phyloP scores from a whole-genome alignment of 768 basidiomycete species.

The Collybia sordida region DNA sequence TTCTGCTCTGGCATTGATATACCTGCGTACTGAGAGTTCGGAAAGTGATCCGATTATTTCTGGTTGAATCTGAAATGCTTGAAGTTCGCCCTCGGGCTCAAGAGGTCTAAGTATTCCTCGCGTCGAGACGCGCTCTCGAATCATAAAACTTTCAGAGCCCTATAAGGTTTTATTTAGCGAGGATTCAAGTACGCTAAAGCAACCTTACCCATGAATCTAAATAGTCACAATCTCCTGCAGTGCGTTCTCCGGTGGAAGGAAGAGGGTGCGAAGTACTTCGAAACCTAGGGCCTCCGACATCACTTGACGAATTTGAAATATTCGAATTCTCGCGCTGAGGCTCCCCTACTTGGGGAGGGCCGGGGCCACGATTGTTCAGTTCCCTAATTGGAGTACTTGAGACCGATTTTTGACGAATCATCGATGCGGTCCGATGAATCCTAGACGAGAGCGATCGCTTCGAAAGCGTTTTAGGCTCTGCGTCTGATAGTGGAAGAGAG shows the following conservation, averaged over 20 bases:
- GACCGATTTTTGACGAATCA: conserved; percentile 11
- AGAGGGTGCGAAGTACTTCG: conserved; percentile 11
- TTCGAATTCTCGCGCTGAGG: background rate
- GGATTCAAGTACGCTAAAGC: background rate
- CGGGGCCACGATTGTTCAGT: background rate
- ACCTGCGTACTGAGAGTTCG: conserved; percentile 76
- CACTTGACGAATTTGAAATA: conserved; percentile 20
- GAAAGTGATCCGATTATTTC: conserved; percentile 74
- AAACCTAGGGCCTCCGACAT: conserved; percentile 37
- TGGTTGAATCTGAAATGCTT: conserved; percentile 61
- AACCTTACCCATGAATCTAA: conserved; percentile 42
- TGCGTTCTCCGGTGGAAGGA: conserved; percentile 21
- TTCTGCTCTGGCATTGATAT: conserved; percentile 54
- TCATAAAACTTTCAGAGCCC: conserved; percentile 61
- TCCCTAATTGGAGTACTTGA: background rate
- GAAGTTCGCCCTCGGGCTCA: conserved; percentile 67
- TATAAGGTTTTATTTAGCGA: conserved; percentile 14
- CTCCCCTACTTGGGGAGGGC: background rate
- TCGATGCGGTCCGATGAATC: conserved; percentile 12
- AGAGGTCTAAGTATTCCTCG: conserved; percentile 81
- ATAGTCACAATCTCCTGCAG: conserved; percentile 70
- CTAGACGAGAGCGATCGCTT: conserved; percentile 22
- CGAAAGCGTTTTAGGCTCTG: conserved; percentile 13
- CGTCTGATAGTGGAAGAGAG: background rate
- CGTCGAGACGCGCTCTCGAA: conserved; percentile 87